Percentiles rank a stretch among this genome's conserved stretches.
phyloP scores from a whole-genome alignment of 116 monocot genomes.

The Trichopus zeylanicus region DNA sequence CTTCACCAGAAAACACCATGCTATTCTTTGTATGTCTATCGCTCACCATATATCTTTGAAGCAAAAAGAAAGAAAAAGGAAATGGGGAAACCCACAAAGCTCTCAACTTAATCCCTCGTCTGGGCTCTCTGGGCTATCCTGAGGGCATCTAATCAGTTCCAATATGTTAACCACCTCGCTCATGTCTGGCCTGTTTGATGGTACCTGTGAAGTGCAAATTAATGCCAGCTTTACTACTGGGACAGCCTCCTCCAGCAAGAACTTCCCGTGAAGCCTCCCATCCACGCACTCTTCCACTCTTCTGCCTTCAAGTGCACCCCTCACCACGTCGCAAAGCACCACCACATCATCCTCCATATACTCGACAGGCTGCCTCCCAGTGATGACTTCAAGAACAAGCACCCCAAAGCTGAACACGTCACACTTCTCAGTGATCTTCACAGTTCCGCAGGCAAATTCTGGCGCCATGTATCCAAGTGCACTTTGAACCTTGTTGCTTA shows the following conservation, averaged over 20 bases:
- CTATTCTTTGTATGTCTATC: too few relatives aligned
- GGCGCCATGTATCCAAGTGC: slow-evolving; percentile 94
- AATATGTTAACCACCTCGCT: slow-evolving; percentile 67
- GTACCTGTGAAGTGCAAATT: slow-evolving; percentile 83
- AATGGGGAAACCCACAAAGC: too few relatives aligned
- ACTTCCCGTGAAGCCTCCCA: slow-evolving; percentile 32
- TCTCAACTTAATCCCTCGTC: slow-evolving; percentile 40
- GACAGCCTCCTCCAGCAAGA: slow-evolving; percentile 52
- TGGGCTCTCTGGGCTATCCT: slow-evolving; percentile 27
- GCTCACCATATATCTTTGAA: not conserved
- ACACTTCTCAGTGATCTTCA: slow-evolving; percentile 76
- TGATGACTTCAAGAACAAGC: slow-evolving; percentile 48
- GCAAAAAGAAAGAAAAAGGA: too few relatives aligned
- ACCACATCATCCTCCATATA: slow-evolving; percentile 85
- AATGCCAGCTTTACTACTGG: slow-evolving; percentile 61
- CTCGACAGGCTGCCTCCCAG: slow-evolving; percentile 65
- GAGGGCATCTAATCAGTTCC: slow-evolving; percentile 64
- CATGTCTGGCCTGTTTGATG: slow-evolving; percentile 68
- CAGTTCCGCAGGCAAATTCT: slow-evolving; percentile 57
- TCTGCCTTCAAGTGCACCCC: slow-evolving; percentile 53
- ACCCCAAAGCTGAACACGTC: slow-evolving; percentile 76
- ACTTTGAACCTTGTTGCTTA: slow-evolving; percentile 84
- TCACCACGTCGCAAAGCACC: slow-evolving; percentile 55
- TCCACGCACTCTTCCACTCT: slow-evolving; percentile 58
- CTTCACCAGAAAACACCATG: too few relatives aligned